Evolutionary conservation across 495 filamentous ascomycete species (phyloP).

Genomic region (Penicillium pulvis): DNA sequence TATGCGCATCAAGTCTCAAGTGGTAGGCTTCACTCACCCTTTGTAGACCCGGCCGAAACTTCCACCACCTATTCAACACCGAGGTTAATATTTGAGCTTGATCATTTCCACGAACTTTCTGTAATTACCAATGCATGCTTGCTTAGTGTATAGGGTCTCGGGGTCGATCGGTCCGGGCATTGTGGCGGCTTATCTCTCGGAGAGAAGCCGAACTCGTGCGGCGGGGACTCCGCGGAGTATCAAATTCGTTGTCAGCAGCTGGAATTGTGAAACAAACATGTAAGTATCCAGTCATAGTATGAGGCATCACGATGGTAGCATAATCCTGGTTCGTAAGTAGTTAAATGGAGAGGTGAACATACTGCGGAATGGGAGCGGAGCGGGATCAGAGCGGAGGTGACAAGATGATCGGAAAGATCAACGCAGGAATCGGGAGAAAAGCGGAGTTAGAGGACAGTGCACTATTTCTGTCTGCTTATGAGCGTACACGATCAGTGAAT

Average conservation of each 20-base stretch:
- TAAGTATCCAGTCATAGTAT: not conserved
- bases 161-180: slow-evolving; percentile 66
- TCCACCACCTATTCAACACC: slow-evolving; percentile 61
- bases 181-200: slow-evolving; percentile 20
- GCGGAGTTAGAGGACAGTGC: not conserved
- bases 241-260: not conserved
- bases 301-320: not conserved
- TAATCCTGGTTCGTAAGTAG: not conserved
- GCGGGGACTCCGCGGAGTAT: not conserved
- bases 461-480: not conserved
- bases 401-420: not conserved
- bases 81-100: slow-evolving; percentile 7
- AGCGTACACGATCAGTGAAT: not conserved
- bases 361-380: not conserved
- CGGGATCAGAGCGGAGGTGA: not conserved
- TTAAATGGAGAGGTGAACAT: not conserved
- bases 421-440: not conserved
- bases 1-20: not conserved
- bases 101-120: not conserved
- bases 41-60: slow-evolving; percentile 97
- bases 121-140: slow-evolving; percentile 83
- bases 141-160: slow-evolving; percentile 86
- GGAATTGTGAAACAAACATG: not conserved
- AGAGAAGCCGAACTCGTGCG: slow-evolving; percentile 1
- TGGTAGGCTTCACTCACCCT: slow-evolving; percentile 57